Percentiles rank a stretch among this genome's conserved stretches.
phyloP scores from a whole-genome alignment of 2,329 filamentous ascomycete species.

The Phoma herbarum region DNA sequence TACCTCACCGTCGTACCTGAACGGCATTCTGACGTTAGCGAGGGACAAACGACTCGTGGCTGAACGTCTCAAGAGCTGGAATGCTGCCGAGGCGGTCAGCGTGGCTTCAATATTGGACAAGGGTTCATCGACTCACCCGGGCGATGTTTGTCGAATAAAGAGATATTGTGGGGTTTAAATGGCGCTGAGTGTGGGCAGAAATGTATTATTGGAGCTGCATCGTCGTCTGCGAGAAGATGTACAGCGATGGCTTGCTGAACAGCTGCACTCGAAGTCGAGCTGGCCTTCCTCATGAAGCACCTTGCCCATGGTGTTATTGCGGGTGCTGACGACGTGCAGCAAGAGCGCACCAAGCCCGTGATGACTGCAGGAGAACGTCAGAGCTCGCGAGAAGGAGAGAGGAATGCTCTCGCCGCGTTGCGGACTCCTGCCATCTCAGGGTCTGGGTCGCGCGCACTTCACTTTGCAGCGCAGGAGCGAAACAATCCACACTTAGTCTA shows the following conservation, averaged over 20 bases:
- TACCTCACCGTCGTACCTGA: slow-evolving; percentile 20
- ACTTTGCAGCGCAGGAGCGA: background rate
- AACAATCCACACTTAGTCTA: background rate
- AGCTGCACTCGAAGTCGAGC: background rate
- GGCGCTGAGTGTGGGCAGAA: background rate
- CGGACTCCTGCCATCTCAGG: slow-evolving; percentile 9
- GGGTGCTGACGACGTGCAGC: slow-evolving; percentile 3
- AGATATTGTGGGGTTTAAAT: background rate
- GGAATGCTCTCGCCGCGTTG: background rate
- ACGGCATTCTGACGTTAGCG: slow-evolving; percentile 17
- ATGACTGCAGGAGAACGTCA: slow-evolving; percentile 5
- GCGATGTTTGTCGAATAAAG: slow-evolving; percentile 5
- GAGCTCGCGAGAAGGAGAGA: background rate
- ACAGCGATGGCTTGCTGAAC: background rate
- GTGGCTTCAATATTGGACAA: slow-evolving; percentile 9
- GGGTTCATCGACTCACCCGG: slow-evolving; percentile 1
- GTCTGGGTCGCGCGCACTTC: slow-evolving; percentile 4
- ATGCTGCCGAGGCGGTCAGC: slow-evolving; percentile 21
- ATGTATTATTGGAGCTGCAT: background rate
- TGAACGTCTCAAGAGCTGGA: slow-evolving; percentile 15
- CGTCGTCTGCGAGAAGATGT: background rate
- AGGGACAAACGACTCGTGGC: slow-evolving; percentile 17
- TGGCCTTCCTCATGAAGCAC: background rate
- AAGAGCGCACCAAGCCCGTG: background rate
- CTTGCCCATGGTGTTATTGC: background rate